phyloP scores from a whole-genome alignment of 2,329 filamentous ascomycete species.

The Cladophialophora exuberans region DNA sequence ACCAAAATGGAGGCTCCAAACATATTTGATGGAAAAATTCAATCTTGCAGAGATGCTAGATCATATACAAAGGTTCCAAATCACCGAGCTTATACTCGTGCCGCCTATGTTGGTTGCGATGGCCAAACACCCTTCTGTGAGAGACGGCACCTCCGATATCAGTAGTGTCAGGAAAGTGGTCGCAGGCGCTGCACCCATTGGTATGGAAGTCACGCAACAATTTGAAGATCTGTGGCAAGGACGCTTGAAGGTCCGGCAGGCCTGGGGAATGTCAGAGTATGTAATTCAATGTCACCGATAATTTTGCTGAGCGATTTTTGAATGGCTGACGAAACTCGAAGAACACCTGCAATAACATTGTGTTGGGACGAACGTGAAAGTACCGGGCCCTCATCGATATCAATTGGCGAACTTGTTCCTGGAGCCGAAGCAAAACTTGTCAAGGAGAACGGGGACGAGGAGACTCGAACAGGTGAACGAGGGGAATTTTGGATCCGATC shows the following conservation, averaged over 20 bases:
- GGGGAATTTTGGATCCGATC: constrained; percentile 92
- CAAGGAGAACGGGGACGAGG: constrained; percentile 68
- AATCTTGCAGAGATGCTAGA: constrained; percentile 44
- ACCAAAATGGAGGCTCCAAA: constrained; percentile 73
- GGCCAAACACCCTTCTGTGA: constrained; percentile 38
- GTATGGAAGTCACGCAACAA: constrained; percentile 44
- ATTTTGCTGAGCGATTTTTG: neutral
- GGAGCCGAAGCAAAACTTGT: constrained; percentile 68
- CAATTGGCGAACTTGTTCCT: constrained; percentile 69
- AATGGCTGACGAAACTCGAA: neutral
- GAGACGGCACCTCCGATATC: constrained; percentile 61
- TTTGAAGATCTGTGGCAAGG: constrained; percentile 47
- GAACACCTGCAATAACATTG: constrained; percentile 49
- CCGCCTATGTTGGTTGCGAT: constrained; percentile 49
- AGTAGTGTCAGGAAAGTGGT: constrained; percentile 48
- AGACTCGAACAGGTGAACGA: constrained; percentile 70
- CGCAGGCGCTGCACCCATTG: constrained; percentile 55
- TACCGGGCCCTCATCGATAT: constrained; percentile 61
- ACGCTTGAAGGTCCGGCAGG: constrained; percentile 48
- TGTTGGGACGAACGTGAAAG: constrained; percentile 66
- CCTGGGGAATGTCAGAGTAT: constrained; percentile 63
- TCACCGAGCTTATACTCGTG: constrained; percentile 54
- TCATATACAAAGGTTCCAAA: constrained; percentile 45
- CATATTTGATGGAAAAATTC: constrained; percentile 57
- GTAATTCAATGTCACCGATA: neutral